Percentiles rank a stretch among this genome's conserved stretches.
These are phyloP conservation scores for Fusarium sp. DNA, from an alignment of 2,329 filamentous ascomycete genomes.

Conservation along the genomic window DNA sequence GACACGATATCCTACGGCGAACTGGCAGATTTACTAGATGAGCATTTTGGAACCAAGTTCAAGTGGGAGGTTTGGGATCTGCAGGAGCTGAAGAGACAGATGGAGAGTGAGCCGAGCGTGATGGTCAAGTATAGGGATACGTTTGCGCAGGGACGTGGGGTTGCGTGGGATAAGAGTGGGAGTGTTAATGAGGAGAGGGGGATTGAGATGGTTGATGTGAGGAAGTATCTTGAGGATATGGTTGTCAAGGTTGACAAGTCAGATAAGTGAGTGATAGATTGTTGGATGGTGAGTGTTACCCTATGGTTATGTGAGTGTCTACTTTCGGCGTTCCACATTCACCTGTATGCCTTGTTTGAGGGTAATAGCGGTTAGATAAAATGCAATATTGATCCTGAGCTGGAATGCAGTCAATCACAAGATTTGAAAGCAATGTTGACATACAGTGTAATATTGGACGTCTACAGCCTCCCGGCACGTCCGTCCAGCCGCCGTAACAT, in stretches of 20 bases:
- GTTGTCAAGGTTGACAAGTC: slow-evolving; percentile 22
- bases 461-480: neutral
- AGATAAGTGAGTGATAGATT: neutral
- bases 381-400: neutral
- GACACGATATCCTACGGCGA: slow-evolving; percentile 70
- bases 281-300: neutral
- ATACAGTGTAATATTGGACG: neutral
- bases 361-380: neutral
- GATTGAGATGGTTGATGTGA: slow-evolving; percentile 58
- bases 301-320: neutral
- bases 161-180: slow-evolving; percentile 66
- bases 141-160: slow-evolving; percentile 69
- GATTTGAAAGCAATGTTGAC: neutral
- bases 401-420: neutral
- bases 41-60: slow-evolving; percentile 54
- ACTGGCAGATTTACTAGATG: slow-evolving; percentile 65
- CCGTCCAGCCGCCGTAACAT: slow-evolving; percentile 11
- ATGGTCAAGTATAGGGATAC: slow-evolving; percentile 71
- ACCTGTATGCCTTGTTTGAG: neutral
- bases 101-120: slow-evolving; percentile 60
- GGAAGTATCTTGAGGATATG: slow-evolving; percentile 51
- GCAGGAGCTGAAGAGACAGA: slow-evolving; percentile 57
- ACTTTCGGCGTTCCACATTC: neutral
- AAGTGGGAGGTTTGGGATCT: slow-evolving; percentile 63
- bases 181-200: slow-evolving; percentile 66